Evolutionary conservation across 495 filamentous ascomycete genomes (phyloP), one percentile per base, ranked within the genome.

Genomic region (Emericellopsis terricola): DNA sequence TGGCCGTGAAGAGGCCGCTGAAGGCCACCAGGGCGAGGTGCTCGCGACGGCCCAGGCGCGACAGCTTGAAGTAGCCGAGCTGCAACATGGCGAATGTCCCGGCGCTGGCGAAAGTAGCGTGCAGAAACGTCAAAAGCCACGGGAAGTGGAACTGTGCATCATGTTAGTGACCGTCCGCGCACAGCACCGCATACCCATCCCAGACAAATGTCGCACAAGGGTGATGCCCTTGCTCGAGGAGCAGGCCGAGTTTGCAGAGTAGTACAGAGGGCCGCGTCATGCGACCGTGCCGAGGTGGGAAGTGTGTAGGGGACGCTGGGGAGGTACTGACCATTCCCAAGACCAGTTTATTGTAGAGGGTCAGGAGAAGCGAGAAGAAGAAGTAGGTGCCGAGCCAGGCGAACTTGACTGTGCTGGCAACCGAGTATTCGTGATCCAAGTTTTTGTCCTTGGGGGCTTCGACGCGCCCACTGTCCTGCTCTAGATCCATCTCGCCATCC

Each of bases 1-100:
- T 73, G 46, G 69, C 45, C 15, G 68, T 70, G 46, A 68, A 73
- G 3, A 73, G 54, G 14, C 61, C 47, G 4, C 69, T 72, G 44
- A 73, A 73, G 5, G 56, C 43, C 6, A 62, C 39, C 16, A 71
- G 51, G 8, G 52, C 49, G 2, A 59, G 34, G 36, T 63, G 59
- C 40, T 71, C 65, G 3, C 49, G 51, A 8, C 48, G 41, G 0
- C 52, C 50, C 13, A 72, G 55, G 30, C 48, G 48, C 2, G 59
- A 65, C 33, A 68, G 41, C 23, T 51, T 50, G 37, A 72, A 60
- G 9, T 57, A 41, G 11, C 68, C 64, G 15, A 48, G 44, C 37
- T 48, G 43, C 21, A 68, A 41, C 20, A 70, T 53, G 37, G 53
- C 38, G 31, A 53, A 56, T 45, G 64, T 69, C 10, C 68, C 69